These are phyloP conservation scores for Lithohypha guttulata DNA, from an alignment of 2,329 filamentous ascomycete genomes.

Conservation along the genomic window DNA sequence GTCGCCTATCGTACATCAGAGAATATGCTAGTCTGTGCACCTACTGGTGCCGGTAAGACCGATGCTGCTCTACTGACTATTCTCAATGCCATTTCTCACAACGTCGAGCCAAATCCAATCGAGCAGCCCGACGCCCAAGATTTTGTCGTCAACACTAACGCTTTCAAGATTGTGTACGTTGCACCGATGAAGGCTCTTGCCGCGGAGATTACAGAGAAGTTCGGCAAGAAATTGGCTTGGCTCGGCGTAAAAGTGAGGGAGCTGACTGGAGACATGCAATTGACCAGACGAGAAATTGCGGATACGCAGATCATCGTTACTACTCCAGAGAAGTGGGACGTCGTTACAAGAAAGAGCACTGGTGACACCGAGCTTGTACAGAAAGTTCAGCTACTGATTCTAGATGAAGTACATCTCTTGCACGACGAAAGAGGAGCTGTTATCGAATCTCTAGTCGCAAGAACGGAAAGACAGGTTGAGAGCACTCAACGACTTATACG, in stretches of 20 bases:
- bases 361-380: conserved; percentile 96
- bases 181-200: conserved; percentile 98
- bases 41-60: conserved; percentile 96
- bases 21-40: conserved; percentile 97
- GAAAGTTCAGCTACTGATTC: conserved; percentile 90
- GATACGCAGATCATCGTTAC: conserved; percentile 97
- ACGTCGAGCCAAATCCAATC: conserved; percentile 66
- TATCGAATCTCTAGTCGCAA: conserved; percentile 85
- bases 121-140: conserved; percentile 63
- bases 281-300: conserved; percentile 91
- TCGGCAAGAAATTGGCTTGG: conserved; percentile 86
- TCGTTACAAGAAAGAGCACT: conserved; percentile 91
- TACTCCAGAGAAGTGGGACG: conserved; percentile 98
- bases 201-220: conserved; percentile 89
- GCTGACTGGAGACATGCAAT: conserved; percentile 95
- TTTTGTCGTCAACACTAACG: conserved; percentile 70
- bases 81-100: conserved; percentile 78
- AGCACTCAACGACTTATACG: conserved; percentile 96
- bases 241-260: conserved; percentile 85
- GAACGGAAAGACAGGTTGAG: conserved; percentile 92
- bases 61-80: conserved; percentile 97
- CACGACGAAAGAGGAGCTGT: conserved; percentile 96
- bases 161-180: conserved; percentile 98
- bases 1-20: conserved; percentile 93
- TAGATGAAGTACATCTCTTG: conserved; percentile 98